These are phyloP conservation scores for Tulasnella sp. DNA, from an alignment of 768 basidiomycete species.

Conservation along the genomic window DNA sequence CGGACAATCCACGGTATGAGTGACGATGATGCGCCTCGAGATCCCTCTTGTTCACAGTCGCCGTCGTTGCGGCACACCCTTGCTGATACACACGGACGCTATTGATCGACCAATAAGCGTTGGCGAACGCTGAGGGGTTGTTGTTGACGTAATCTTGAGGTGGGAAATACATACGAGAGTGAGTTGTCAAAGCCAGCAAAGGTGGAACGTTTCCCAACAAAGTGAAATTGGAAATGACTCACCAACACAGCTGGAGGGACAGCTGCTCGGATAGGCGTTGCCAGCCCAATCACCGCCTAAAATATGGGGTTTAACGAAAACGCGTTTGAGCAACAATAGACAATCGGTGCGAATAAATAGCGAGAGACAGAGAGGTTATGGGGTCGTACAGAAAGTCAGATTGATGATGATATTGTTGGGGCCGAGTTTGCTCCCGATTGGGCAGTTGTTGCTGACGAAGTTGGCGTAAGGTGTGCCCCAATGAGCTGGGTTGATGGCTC, in stretches of 20 bases:
- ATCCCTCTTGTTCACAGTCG: too few relatives aligned
- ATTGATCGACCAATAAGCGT: slow-evolving; percentile 22
- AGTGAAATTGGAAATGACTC: not conserved
- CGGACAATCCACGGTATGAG: too few relatives aligned
- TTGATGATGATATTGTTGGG: slow-evolving; percentile 21
- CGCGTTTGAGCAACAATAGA: too few relatives aligned
- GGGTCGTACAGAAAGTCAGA: slow-evolving; percentile 18
- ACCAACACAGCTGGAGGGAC: slow-evolving; percentile 18
- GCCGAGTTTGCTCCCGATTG: slow-evolving; percentile 16
- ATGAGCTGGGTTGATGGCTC: slow-evolving; percentile 6
- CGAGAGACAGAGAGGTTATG: not conserved
- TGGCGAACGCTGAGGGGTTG: slow-evolving; percentile 19
- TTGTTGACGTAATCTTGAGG: slow-evolving; percentile 21
- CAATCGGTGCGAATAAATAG: not conserved
- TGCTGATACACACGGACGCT: slow-evolving; percentile 18
- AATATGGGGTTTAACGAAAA: not conserved
- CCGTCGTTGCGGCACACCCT: not conserved
- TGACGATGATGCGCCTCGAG: too few relatives aligned
- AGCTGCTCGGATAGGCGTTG: slow-evolving; percentile 8
- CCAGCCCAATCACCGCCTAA: slow-evolving; percentile 20
- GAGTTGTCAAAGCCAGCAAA: not conserved
- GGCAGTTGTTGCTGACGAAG: slow-evolving; percentile 19
- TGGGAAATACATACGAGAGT: too few relatives aligned
- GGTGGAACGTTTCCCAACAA: too few relatives aligned
- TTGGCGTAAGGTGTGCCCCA: slow-evolving; percentile 18